Percentiles rank a stretch among this genome's conserved stretches.
Conservation (phyloP, 2,329 filamentous ascomycete genomes). For the Microcyclospora tardicrescens region DNA sequence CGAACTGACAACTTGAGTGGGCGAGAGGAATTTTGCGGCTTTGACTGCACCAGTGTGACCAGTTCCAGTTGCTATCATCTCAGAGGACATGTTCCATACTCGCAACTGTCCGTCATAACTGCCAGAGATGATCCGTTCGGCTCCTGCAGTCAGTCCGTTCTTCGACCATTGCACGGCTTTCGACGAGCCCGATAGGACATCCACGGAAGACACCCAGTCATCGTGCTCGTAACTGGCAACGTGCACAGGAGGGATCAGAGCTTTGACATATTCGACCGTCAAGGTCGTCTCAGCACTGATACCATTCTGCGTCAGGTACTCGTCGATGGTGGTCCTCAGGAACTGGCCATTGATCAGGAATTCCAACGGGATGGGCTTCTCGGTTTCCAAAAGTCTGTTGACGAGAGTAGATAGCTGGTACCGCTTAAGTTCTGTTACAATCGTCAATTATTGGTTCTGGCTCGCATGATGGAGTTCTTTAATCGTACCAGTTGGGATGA, state of each 20-base stretch:
- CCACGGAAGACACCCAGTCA: constrained; percentile 86
- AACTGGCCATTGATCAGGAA: constrained; percentile 93
- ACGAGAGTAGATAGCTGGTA: constrained; percentile 51
- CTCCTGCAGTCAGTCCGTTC: constrained; percentile 31
- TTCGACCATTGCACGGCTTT: constrained; percentile 45
- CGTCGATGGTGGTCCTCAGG: constrained; percentile 75
- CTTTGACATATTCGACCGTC: constrained; percentile 84
- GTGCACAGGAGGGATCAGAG: constrained; percentile 76
- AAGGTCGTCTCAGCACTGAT: constrained; percentile 80
- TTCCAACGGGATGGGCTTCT: constrained; percentile 67
- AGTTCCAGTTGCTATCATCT: constrained; percentile 65
- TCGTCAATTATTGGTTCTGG: constrained; percentile 3
- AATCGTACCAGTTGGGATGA: constrained; percentile 42
- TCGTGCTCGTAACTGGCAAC: constrained; percentile 92
- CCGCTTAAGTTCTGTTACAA: constrained; percentile 37
- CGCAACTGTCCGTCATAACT: constrained; percentile 83
- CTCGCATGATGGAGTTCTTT: not conserved
- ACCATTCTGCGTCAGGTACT: constrained; percentile 75
- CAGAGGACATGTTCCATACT: constrained; percentile 82
- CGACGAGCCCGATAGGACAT: constrained; percentile 61
- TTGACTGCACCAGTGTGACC: constrained; percentile 66
- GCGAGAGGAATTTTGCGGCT: constrained; percentile 68
- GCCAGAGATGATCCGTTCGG: constrained; percentile 69
- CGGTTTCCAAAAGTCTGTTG: constrained; percentile 45
- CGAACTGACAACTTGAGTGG: constrained; percentile 66